phyloP scores from a whole-genome alignment of 2,329 filamentous ascomycete genomes.

The Diaporthe batatas region DNA sequence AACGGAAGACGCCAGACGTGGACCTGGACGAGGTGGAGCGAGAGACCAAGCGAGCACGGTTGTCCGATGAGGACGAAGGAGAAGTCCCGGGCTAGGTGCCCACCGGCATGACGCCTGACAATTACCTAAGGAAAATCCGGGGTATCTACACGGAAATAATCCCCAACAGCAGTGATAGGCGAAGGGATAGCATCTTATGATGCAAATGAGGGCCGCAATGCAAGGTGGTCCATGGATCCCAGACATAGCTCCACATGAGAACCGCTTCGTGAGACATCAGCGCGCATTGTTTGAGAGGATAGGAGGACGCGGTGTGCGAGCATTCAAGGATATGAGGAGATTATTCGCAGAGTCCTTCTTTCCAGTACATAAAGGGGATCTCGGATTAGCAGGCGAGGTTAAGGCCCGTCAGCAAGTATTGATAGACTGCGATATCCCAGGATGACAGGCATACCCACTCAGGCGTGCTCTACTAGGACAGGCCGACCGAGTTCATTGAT shows the following conservation, averaged over 20 bases:
- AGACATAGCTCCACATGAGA: background rate
- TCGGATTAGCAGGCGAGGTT: constrained; percentile 25
- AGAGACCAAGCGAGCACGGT: constrained; percentile 46
- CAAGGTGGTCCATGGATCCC: background rate
- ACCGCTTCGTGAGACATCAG: background rate
- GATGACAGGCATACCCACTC: constrained; percentile 32
- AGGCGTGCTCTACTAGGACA: constrained; percentile 12
- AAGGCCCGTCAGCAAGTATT: constrained; percentile 24
- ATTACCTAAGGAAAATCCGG: background rate
- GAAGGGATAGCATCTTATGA: background rate
- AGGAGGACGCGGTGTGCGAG: constrained; percentile 3
- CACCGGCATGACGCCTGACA: background rate
- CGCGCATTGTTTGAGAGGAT: background rate
- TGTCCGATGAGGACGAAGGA: constrained; percentile 48
- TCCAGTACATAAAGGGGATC: constrained; percentile 13
- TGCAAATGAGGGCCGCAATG: background rate
- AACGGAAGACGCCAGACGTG: constrained; percentile 48
- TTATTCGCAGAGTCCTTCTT: constrained; percentile 13
- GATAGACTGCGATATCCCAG: constrained; percentile 43
- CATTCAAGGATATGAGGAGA: background rate
- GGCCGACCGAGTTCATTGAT: background rate
- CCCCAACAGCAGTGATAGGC: background rate
- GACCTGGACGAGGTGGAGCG: constrained; percentile 44
- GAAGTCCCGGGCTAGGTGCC: constrained; percentile 40
- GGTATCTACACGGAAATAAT: background rate